phyloP scores from a whole-genome alignment of 257 asterid genomes.

The Penstemon newberryi region DNA sequence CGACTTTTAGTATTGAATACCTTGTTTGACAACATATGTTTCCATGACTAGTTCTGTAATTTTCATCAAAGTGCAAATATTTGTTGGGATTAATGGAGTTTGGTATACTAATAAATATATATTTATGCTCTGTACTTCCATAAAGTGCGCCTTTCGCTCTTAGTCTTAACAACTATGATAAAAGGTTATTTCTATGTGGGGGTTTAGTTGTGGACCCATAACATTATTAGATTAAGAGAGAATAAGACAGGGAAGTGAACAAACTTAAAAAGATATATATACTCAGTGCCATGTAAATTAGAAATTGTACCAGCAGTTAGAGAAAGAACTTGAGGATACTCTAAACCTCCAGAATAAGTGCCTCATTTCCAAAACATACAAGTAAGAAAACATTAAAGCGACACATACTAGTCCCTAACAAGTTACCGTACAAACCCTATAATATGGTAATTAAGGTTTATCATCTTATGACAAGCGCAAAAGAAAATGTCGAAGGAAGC shows the following conservation, averaged over 20 bases:
- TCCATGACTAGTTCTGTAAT: too few relatives aligned
- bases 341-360: neutral
- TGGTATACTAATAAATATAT: too few relatives aligned
- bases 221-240: slow-evolving; percentile 1
- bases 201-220: neutral
- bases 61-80: too few relatives aligned
- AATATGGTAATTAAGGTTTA: slow-evolving; percentile 6
- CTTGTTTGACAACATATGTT: too few relatives aligned
- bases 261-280: neutral
- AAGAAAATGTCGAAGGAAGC: slow-evolving; percentile 5
- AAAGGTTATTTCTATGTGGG: neutral
- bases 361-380: neutral
- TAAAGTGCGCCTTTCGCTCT: too few relatives aligned
- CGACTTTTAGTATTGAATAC: too few relatives aligned
- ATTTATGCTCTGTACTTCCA: too few relatives aligned
- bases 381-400: slow-evolving; percentile 4
- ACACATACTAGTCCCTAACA: neutral
- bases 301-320: too few relatives aligned
- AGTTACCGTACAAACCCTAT: neutral
- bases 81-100: too few relatives aligned
- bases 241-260: neutral
- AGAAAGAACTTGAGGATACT: neutral
- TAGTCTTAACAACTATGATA: too few relatives aligned
- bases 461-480: neutral
- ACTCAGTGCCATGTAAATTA: too few relatives aligned